These are phyloP conservation scores for Diospyros lotus DNA, from an alignment of 148 eudicot species.

Conservation along the genomic window DNA sequence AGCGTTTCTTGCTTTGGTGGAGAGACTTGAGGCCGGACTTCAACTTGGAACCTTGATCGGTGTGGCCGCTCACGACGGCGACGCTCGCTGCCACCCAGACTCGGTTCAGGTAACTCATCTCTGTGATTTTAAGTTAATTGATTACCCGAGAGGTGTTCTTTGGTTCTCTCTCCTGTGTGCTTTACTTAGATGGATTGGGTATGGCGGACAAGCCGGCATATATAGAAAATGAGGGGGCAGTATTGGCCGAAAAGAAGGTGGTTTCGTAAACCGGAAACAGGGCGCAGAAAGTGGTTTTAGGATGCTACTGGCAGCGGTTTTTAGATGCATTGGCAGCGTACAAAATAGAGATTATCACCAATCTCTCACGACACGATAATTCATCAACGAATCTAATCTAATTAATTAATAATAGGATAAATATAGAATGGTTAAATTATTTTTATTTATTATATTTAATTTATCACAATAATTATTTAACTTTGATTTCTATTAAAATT, in stretches of 20 bases:
- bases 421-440: too few species aligned
- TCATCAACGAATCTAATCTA: too few species aligned
- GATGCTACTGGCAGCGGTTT: background rate
- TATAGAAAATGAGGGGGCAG: background rate
- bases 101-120: conserved; percentile 31
- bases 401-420: too few species aligned
- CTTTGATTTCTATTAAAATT: too few species aligned
- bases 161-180: background rate
- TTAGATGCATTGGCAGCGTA: background rate
- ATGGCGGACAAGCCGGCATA: background rate
- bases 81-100: conserved; percentile 51
- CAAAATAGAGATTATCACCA: background rate
- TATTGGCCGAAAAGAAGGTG: background rate
- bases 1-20: conserved; percentile 17
- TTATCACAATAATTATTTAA: too few species aligned
- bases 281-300: background rate
- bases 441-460: too few species aligned
- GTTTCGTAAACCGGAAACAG: conserved; percentile 3
- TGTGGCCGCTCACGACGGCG: conserved; percentile 44
- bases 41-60: conserved; percentile 43
- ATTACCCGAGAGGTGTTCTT: background rate
- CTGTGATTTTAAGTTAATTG: background rate
- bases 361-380: background rate
- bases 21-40: conserved; percentile 36
- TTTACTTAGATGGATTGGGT: background rate